Conservation (phyloP, 1,284 basidiomycete species). For the Naganishia liquefaciens region DNA sequence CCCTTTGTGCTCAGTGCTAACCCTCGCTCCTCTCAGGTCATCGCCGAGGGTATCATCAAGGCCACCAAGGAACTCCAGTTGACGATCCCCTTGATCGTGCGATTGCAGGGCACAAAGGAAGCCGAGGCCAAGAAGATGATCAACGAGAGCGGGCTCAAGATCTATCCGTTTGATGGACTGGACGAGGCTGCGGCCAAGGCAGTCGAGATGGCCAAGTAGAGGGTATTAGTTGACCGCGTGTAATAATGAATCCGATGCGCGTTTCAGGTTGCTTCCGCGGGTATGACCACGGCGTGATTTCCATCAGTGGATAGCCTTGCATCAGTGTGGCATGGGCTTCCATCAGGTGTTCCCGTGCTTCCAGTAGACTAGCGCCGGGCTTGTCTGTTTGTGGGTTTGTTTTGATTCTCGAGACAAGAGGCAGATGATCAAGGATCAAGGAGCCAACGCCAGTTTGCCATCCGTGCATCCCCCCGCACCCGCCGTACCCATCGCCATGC, state of each 20-base stretch:
- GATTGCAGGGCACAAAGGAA: slow-evolving; percentile 96
- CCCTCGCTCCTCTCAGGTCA: slow-evolving; percentile 55
- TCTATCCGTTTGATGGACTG: slow-evolving; percentile 69
- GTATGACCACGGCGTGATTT: no score
- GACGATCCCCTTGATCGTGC: slow-evolving; percentile 84
- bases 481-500: slow-evolving; percentile 26
- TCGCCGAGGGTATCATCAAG: slow-evolving; percentile 96
- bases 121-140: slow-evolving; percentile 96
- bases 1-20: background rate
- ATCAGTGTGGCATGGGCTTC: background rate
- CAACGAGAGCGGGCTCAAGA: slow-evolving; percentile 85
- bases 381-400: background rate
- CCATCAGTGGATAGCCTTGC: background rate
- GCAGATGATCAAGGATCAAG: background rate
- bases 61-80: slow-evolving; percentile 89
- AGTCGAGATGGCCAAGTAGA: slow-evolving; percentile 58
- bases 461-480: no score
- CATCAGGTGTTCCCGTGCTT: background rate
- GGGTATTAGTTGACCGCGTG: background rate
- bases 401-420: background rate
- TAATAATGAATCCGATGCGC: background rate
- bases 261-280: slow-evolving; percentile 2
- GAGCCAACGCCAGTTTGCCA: no score
- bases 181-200: slow-evolving; percentile 72
- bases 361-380: background rate